Percentiles rank a stretch among this genome's conserved stretches.
These are phyloP conservation scores for Chaetomium sp. DNA, from an alignment of 2,329 filamentous ascomycete species.

Conservation along the genomic window DNA sequence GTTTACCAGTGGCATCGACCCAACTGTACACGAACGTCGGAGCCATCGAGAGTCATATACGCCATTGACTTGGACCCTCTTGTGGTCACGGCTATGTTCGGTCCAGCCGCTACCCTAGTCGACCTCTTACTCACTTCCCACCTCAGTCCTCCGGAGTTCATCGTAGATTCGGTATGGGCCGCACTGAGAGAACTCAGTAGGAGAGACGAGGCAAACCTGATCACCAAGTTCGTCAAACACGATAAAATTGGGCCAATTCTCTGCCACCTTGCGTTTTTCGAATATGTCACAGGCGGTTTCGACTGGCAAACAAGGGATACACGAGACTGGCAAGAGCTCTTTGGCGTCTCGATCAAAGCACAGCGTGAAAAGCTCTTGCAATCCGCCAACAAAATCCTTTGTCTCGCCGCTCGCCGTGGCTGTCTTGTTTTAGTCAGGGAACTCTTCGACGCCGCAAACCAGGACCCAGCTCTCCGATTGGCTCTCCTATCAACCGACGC, in stretches of 20 bases:
- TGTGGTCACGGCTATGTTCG: not conserved
- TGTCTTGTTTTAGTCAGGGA: not conserved
- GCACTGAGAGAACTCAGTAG: not conserved
- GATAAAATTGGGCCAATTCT: too few species aligned
- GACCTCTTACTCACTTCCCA: not conserved
- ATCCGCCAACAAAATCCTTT: not conserved
- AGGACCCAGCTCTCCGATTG: not conserved
- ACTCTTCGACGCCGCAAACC: not conserved
- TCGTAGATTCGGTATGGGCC: not conserved
- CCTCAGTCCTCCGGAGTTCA: not conserved
- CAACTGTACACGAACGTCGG: not conserved
- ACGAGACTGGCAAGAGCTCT: not conserved
- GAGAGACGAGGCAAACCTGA: not conserved
- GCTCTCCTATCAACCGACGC: not conserved
- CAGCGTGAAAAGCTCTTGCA: not conserved
- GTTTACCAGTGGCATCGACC: slow-evolving; percentile 11
- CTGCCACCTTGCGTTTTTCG: too few species aligned
- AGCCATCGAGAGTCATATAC: too few species aligned
- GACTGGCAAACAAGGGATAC: too few species aligned
- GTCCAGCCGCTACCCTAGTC: not conserved
- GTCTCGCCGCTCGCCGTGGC: not conserved
- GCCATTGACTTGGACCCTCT: slow-evolving; percentile 1
- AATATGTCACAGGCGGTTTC: too few species aligned
- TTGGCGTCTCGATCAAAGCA: not conserved
- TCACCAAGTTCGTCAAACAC: too few species aligned